Percentiles rank a stretch among this genome's conserved stretches.
These are phyloP conservation scores for Penstemon davidsonii DNA, from an alignment of 257 asterid species.

Conservation along the genomic window DNA sequence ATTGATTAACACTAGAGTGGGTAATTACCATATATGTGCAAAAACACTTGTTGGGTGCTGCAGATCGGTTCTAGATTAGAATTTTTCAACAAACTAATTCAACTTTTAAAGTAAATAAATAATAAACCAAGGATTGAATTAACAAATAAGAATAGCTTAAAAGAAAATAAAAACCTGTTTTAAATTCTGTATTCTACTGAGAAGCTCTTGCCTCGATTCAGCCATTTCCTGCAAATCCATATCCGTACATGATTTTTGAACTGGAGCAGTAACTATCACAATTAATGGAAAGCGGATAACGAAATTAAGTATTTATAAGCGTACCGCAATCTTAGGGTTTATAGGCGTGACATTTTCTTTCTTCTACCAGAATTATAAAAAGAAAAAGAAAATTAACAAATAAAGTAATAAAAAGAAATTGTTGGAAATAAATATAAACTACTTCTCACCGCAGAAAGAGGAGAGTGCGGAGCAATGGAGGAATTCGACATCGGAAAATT, in stretches of 20 bases:
- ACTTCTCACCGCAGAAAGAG: conserved; percentile 42
- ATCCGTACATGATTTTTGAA: not conserved
- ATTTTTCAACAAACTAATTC: not conserved
- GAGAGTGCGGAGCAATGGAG: conserved; percentile 35
- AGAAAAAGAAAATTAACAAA: not conserved
- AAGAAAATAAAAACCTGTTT: conserved; percentile 57
- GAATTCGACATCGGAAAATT: conserved; percentile 46
- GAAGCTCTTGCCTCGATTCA: conserved; percentile 84
- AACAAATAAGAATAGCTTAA: not conserved
- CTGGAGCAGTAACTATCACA: not conserved
- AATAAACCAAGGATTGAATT: conserved; percentile 4
- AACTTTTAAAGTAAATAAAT: conserved; percentile 7
- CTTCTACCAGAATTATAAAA: conserved; percentile 38
- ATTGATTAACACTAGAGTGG: too few species aligned
- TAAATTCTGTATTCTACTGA: conserved; percentile 67
- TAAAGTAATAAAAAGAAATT: not conserved
- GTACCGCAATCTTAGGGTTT: conserved; percentile 73
- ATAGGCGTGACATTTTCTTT: conserved; percentile 59
- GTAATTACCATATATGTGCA: too few species aligned
- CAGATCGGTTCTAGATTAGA: too few species aligned
- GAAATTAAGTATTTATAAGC: conserved; percentile 11
- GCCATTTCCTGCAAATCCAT: conserved; percentile 63
- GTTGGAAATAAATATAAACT: not conserved
- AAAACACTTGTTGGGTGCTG: too few species aligned
- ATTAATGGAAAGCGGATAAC: not conserved